Base-by-base conservation (phyloP, 2,329 filamentous ascomycete species). In the Aspergillus spinulosporus region DNA sequence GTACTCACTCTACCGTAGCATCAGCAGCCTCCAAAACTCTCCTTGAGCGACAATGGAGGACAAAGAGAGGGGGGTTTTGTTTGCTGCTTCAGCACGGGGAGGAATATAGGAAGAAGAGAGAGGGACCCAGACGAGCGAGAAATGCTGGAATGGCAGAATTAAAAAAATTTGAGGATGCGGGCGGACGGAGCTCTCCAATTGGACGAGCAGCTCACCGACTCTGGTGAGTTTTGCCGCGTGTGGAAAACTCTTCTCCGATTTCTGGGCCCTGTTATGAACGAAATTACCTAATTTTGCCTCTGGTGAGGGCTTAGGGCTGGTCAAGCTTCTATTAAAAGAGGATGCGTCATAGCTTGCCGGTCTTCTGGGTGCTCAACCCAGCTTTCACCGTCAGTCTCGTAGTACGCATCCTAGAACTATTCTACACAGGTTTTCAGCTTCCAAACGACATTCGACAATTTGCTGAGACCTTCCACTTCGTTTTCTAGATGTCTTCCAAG, bases 1-100 rank as follows among this genome's bases (percentile, higher is more conserved):
- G 58, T 63, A 59, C 57, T 67, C 63, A 64, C 66, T 74, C 69
- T 72, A 73, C 64, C 68, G 66, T 71, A 71, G 68, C 73, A 74
- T 74, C 63, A 68, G 68, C 67, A 65, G 67, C 61, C 63, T 69
- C 59, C 65, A 65, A 65, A 63, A 69, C 61, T 62, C 60, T 62
- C 54, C 56, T 54, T 49, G 43, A 52, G 49, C 29, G 37, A 44
- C 36, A 40, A 58, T 58, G 60, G 54, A 36, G 47, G 58, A 60
- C 50, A 58, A 52, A 50, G 55, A 54, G 49, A 59, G 50, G 51
- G 51, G 46, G 49, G 37, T 54, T 56, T 62, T 53, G 59, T 60
- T 55, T 61, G 63, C 62, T 64, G 63, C 66, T 66, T 65, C 63
- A 61, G 68, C 68, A 68, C 64, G 58, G 66, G 60, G 63, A 63